Base-by-base conservation (phyloP, 495 filamentous ascomycete genomes). In the Margaritispora aquatica region DNA sequence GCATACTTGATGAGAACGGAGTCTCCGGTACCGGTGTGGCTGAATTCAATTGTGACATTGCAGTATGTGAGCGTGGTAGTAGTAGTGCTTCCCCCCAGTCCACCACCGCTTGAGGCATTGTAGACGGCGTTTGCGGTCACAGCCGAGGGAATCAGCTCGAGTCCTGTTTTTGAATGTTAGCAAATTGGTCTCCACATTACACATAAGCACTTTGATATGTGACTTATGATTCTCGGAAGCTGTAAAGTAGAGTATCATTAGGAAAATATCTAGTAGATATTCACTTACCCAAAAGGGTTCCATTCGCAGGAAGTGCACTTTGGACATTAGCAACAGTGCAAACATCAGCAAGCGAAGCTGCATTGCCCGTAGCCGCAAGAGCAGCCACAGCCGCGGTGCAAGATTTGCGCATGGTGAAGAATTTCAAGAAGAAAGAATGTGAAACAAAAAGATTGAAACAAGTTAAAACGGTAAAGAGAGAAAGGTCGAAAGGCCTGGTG, bases 31-130 rank as follows among this genome's bases (percentile, higher is more conserved):
- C 73, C 75, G 0, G 72, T 65, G 57, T 76, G 74, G 0, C 70
- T 73, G 54, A 72, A 67, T 9, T 66, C 63, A 7, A 76, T 61
- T 7, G 66, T 71, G 20, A 75, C 67, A 46, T 74, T 68, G 61
- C 74, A 78, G 57, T 75, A 69, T 26, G 55, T 69, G 59, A 56
- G 62, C n/a, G n/a, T n/a, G n/a, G n/a, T n/a, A 4, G 62, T 36
- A 2, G 55, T 46, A 13, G 58, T 26, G 36, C 17, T 19, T 19
- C 63, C 34, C 19, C 9, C 21, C n/a, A n/a, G n/a, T n/a, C n/a
- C n/a, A 23, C 54, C 52, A 22, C 22, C 24, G 13, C 63, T 66
- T 11, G 50, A n/a, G n/a, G n/a, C 66, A 29, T 68, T 68, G 51
- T 63, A 65, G 24, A 68, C 48, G 19, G 59, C 34, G 51, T 41